These are phyloP conservation scores for Fusarium drepaniforme DNA, from an alignment of 2,329 filamentous ascomycete genomes.

Conservation along the genomic window DNA sequence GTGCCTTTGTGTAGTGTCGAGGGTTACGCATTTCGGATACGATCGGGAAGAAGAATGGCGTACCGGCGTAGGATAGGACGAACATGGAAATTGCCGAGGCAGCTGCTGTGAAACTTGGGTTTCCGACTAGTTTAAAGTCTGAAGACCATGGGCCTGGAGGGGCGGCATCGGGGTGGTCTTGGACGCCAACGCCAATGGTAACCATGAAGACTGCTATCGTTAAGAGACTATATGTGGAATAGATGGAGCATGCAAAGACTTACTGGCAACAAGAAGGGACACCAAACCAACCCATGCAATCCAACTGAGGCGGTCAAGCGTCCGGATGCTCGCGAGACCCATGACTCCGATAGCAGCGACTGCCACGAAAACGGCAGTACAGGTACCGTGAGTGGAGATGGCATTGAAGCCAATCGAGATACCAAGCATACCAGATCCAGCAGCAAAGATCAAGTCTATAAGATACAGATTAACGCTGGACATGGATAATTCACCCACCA, in stretches of 20 bases:
- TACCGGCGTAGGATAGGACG: constrained; percentile 54
- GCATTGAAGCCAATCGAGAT: not conserved
- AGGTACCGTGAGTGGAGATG: not conserved
- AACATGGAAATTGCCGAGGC: constrained; percentile 47
- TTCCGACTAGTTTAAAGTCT: constrained; percentile 45
- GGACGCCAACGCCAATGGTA: constrained; percentile 47
- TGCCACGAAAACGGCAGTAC: not conserved
- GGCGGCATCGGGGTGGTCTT: constrained; percentile 44
- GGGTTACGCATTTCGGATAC: constrained; percentile 51
- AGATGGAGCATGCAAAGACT: not conserved
- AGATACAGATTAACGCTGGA: too few relatives aligned
- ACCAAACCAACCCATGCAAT: constrained; percentile 47
- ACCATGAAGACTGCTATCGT: constrained; percentile 33
- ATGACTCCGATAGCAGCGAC: not conserved
- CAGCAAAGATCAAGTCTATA: not conserved
- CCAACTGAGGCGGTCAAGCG: constrained; percentile 47
- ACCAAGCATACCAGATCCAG: not conserved
- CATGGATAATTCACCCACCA: too few relatives aligned
- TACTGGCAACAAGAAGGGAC: constrained; percentile 43
- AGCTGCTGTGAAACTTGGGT: constrained; percentile 46
- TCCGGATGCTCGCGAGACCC: constrained; percentile 32
- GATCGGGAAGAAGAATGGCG: constrained; percentile 50
- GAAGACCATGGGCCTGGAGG: constrained; percentile 40
- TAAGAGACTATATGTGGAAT: not conserved
- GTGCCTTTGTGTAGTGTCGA: constrained; percentile 41